phyloP scores from a whole-genome alignment of 257 asterid species.

The Solanum chiquidenum region DNA sequence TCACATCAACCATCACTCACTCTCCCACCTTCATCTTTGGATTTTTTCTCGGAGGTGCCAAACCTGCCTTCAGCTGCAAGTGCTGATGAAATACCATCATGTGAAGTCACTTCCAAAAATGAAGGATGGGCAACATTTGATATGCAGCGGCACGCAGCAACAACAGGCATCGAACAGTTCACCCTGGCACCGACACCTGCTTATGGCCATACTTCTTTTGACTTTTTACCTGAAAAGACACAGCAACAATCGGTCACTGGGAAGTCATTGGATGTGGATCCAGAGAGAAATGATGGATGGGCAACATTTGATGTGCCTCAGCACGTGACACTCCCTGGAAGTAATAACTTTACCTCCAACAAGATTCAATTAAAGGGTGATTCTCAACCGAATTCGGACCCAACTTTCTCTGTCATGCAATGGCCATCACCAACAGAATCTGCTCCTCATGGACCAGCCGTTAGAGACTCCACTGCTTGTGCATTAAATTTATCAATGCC shows the following conservation, averaged over 20 bases:
- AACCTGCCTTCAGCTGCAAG: slow-evolving; percentile 30
- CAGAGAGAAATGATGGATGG: slow-evolving; percentile 8
- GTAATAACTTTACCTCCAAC: neutral
- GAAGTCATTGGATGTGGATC: neutral
- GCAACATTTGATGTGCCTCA: slow-evolving; percentile 6
- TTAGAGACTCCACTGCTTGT: slow-evolving; percentile 2
- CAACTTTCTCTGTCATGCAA: slow-evolving; percentile 13
- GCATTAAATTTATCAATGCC: slow-evolving; percentile 5
- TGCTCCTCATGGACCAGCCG: slow-evolving; percentile 4
- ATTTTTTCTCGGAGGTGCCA: slow-evolving; percentile 33
- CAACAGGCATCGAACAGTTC: slow-evolving; percentile 20
- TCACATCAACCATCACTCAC: slow-evolving; percentile 28
- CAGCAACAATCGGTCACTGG: neutral
- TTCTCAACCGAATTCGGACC: slow-evolving; percentile 15
- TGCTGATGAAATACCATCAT: slow-evolving; percentile 6
- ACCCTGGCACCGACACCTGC: slow-evolving; percentile 23
- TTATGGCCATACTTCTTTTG: slow-evolving; percentile 26
- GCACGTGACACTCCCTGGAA: neutral
- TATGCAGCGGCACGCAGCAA: slow-evolving; percentile 24
- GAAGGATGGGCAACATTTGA: slow-evolving; percentile 53
- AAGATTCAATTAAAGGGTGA: neutral
- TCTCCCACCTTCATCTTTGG: slow-evolving; percentile 27
- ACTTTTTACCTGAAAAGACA: slow-evolving; percentile 6
- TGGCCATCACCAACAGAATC: slow-evolving; percentile 14
- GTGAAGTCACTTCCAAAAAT: slow-evolving; percentile 12